Percentiles rank a stretch among this genome's conserved stretches.
phyloP scores from a whole-genome alignment of 2,329 filamentous ascomycete species.

The Aspergillus calidoustus region DNA sequence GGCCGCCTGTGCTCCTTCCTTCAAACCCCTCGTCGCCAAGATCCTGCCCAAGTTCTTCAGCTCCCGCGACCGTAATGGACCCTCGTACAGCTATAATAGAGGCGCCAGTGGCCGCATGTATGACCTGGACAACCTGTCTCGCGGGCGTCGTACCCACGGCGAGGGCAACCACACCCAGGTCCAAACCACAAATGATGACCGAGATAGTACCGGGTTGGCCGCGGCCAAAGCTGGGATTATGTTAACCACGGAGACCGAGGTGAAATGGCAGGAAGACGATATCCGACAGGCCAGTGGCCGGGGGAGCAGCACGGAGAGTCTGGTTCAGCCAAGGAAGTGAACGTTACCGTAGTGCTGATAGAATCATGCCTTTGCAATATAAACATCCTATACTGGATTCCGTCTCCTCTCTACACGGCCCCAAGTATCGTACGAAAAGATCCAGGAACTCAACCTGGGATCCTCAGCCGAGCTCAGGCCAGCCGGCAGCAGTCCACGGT shows the following conservation, averaged over 20 bases:
- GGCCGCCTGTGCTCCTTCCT: conserved; percentile 34
- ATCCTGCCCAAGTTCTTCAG: conserved; percentile 13
- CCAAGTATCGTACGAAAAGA: too few relatives aligned
- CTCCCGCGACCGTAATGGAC: background rate
- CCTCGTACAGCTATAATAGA: background rate
- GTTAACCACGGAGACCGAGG: conserved; percentile 12
- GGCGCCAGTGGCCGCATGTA: background rate
- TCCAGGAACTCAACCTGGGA: too few relatives aligned
- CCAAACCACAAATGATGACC: background rate
- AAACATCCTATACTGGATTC: too few relatives aligned
- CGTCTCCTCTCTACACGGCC: too few relatives aligned
- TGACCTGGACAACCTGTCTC: background rate
- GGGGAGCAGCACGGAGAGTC: conserved; percentile 10
- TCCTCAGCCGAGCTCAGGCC: too few relatives aligned
- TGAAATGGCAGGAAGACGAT: conserved; percentile 8
- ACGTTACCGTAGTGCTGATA: too few relatives aligned
- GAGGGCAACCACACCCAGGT: background rate
- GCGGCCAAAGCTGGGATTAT: conserved; percentile 3
- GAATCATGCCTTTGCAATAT: too few relatives aligned
- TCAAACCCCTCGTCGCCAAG: conserved; percentile 27
- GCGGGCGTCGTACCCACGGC: background rate
- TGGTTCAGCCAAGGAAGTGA: conserved; percentile 1
- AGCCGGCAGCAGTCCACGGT: too few relatives aligned
- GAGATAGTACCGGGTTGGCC: background rate
- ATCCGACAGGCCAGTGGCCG: background rate